Base-by-base conservation (phyloP, 148 eudicot species). In the Cornus kousa region DNA sequence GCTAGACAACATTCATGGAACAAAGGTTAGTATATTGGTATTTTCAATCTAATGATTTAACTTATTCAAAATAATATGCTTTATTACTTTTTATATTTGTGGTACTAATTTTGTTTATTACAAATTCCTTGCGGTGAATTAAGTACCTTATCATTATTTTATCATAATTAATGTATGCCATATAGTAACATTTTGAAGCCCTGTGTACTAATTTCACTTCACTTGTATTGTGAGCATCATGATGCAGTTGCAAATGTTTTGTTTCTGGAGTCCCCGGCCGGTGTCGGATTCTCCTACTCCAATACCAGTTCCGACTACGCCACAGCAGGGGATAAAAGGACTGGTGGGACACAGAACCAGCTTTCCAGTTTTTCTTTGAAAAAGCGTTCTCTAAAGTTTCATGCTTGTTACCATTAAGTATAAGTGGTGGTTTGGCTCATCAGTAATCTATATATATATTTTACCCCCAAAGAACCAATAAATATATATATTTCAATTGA, bases 281-380 rank as follows among this genome's bases (percentile, higher is more conserved):
- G 87, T n/a, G 82, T 84, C n/a, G 87, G 87, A 28, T 84, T 84
- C 67, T 84, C 87, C 3, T 84, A 84, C 82, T 85, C 87, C 10
- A 81, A 85, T 46, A 81, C 76, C 12, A 31, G 78, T 6, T 37
- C 71, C 9, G 84, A 85, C 24, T 75, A 79, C 37, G 20, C 31
- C 5, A 67, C 53, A 1, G 69, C 87, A 5, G 87, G 87, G 19
- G 87, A 85, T 67, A 81, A 67, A 68, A 55, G 67, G 20, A 81
- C 82, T 8, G 73, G 82, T 73, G 65, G 59, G 59, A 2, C 48
- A 43, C 48, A 43, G 48, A 1, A 6, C 10, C 10, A 43, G 48
- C 9, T 7, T 43, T 43, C 48, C 48, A 2, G 8, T 43, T 43
- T 43, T 43, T 43, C 9, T 43, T 43, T 43, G 48, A 43, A 2